A percentile compares a stretch with the other conserved stretches of the same genome.
phyloP scores from a whole-genome alignment of 106 monocot species.

The Dendrobium officinale region DNA sequence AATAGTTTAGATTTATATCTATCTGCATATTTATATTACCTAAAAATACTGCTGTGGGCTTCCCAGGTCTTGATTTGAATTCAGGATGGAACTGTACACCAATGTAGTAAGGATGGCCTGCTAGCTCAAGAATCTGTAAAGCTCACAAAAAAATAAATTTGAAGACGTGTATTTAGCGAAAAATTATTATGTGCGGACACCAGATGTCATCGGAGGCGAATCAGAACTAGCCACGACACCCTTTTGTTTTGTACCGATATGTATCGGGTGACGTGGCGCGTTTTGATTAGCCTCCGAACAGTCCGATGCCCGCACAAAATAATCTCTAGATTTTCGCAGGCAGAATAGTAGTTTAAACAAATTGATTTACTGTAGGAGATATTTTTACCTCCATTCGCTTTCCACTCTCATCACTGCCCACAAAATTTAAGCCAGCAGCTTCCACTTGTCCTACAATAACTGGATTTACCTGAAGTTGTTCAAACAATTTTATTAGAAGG shows the following conservation, averaged over 20 bases:
- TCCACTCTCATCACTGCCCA: conserved; percentile 70
- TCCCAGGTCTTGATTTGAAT: conserved; percentile 74
- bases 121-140: conserved; percentile 57
- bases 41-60: conserved; percentile 54
- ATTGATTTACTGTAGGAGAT: neutral
- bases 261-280: too few relatives aligned
- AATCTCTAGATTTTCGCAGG: too few relatives aligned
- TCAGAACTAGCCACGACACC: too few relatives aligned
- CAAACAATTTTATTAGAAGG: too few relatives aligned
- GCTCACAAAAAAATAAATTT: neutral
- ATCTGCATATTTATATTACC: conserved; percentile 18
- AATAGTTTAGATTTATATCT: too few relatives aligned
- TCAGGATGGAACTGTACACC: conserved; percentile 85
- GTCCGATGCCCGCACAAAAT: too few relatives aligned
- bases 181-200: too few relatives aligned
- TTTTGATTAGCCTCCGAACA: too few relatives aligned
- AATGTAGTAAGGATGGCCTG: conserved; percentile 56
- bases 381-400: conserved; percentile 66
- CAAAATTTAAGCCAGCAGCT: conserved; percentile 54
- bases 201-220: too few relatives aligned
- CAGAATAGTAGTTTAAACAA: neutral
- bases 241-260: too few relatives aligned
- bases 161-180: too few relatives aligned
- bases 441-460: conserved; percentile 45
- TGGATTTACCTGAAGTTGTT: conserved; percentile 50